These are phyloP conservation scores for Venturia aucupariae DNA, from an alignment of 2,329 filamentous ascomycete species.

Conservation along the genomic window DNA sequence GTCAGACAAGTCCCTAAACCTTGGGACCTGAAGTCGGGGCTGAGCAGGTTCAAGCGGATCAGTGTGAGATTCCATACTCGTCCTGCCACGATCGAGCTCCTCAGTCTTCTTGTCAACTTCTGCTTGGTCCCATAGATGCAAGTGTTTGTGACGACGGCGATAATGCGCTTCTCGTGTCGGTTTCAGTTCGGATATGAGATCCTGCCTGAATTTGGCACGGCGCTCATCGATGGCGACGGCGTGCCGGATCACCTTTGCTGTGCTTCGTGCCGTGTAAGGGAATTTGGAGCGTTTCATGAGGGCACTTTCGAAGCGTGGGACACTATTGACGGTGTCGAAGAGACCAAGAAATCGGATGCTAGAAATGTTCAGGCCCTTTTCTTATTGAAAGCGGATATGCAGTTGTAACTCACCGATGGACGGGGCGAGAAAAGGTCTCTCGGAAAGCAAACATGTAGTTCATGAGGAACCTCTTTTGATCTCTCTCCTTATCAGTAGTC, in stretches of 20 bases:
- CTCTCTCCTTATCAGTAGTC: conserved; percentile 33
- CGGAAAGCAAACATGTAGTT: conserved; percentile 70
- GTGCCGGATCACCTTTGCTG: conserved; percentile 53
- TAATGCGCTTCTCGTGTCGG: conserved; percentile 20
- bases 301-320: conserved; percentile 30
- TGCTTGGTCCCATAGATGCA: conserved; percentile 12
- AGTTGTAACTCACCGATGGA: conserved; percentile 39
- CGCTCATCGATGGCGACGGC: conserved; percentile 64
- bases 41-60: conserved; percentile 16
- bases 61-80: neutral
- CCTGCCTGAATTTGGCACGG: conserved; percentile 62
- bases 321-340: conserved; percentile 73
- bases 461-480: conserved; percentile 54
- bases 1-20: conserved; percentile 26
- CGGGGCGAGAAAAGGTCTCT: conserved; percentile 70
- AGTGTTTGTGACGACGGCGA: conserved; percentile 13
- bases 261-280: conserved; percentile 52
- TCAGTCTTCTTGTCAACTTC: conserved; percentile 15
- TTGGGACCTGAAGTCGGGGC: conserved; percentile 23
- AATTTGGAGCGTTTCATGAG: conserved; percentile 71
- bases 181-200: conserved; percentile 47
- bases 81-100: conserved; percentile 11
- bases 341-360: conserved; percentile 64
- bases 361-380: neutral
- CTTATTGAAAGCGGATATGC: neutral